A percentile compares a stretch with the other conserved stretches of the same genome.
Evolutionary conservation across 1,139 yeast species (phyloP).

Genomic region (Hemisphaericaspora subhashii): DNA sequence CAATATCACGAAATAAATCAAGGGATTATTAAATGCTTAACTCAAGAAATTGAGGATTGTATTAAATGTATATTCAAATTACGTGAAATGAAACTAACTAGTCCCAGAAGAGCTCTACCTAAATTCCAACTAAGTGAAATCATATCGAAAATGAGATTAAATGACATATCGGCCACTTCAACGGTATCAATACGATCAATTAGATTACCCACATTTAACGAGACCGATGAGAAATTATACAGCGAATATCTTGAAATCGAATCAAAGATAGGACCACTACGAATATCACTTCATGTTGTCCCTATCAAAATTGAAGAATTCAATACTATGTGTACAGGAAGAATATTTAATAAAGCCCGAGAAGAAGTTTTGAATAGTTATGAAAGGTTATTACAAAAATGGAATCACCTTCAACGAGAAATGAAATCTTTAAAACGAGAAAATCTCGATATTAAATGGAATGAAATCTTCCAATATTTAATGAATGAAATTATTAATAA

Average conservation of each 20-base stretch:
- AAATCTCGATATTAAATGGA: conserved; percentile 58
- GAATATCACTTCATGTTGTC: conserved; percentile 59
- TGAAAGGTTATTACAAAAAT: conserved; percentile 37
- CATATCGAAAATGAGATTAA: conserved; percentile 37
- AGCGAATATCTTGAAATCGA: conserved; percentile 30
- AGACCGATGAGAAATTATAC: conserved; percentile 29
- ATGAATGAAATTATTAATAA: conserved; percentile 38
- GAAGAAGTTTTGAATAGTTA: conserved; percentile 39
- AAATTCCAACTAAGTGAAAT: conserved; percentile 41
- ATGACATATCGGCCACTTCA: conserved; percentile 21
- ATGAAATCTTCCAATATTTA: conserved; percentile 46
- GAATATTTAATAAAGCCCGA: conserved; percentile 31
- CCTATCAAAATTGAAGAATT: conserved; percentile 55
- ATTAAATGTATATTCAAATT: conserved; percentile 37
- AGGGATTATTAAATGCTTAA: conserved; percentile 51
- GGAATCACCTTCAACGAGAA: conserved; percentile 41
- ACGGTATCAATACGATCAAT: conserved; percentile 21
- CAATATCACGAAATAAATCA: conserved; percentile 60
- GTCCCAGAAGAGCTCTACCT: conserved; percentile 44
- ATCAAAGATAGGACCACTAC: conserved; percentile 47
- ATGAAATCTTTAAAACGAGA: conserved; percentile 42
- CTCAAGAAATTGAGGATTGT: conserved; percentile 51
- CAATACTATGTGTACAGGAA: conserved; percentile 25
- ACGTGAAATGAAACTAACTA: conserved; percentile 39
- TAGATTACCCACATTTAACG: conserved; percentile 34